A percentile compares a stretch with the other conserved stretches of the same genome.
phyloP scores from a whole-genome alignment of 1,284 basidiomycete species.

The Kwoniella shivajii region DNA sequence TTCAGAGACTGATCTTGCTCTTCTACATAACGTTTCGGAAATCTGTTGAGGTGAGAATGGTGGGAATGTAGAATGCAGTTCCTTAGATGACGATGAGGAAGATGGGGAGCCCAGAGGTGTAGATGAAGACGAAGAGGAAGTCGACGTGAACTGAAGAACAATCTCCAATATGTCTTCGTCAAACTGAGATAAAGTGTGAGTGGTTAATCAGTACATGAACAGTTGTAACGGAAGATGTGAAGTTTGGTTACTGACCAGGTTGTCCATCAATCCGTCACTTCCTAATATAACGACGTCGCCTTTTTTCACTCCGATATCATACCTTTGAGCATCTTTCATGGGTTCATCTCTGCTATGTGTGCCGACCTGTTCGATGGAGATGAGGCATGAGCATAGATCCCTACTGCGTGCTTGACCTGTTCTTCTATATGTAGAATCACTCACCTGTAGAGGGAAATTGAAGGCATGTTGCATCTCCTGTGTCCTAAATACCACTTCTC shows the following conservation, averaged over 20 bases:
- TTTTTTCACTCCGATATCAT: slow-evolving; percentile 73
- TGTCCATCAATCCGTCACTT: slow-evolving; percentile 88
- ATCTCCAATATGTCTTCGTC: slow-evolving; percentile 93
- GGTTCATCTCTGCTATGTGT: slow-evolving; percentile 72
- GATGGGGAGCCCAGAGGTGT: slow-evolving; percentile 21
- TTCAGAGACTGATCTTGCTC: slow-evolving; percentile 58
- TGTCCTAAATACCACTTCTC: slow-evolving; percentile 79
- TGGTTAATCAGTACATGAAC: background rate
- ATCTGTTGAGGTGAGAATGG: slow-evolving; percentile 59
- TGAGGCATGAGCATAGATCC: background rate
- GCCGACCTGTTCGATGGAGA: slow-evolving; percentile 66
- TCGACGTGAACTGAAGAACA: slow-evolving; percentile 67
- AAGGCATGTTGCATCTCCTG: slow-evolving; percentile 96
- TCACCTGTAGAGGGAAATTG: slow-evolving; percentile 72
- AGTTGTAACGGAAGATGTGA: background rate
- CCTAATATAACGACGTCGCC: slow-evolving; percentile 90
- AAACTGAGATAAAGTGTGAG: slow-evolving; percentile 57
- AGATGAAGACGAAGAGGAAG: slow-evolving; percentile 10
- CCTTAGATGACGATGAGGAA: slow-evolving; percentile 3
- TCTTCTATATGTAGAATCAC: too few relatives aligned
- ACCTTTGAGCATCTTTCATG: slow-evolving; percentile 69
- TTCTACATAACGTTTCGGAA: slow-evolving; percentile 57
- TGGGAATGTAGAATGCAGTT: slow-evolving; percentile 21
- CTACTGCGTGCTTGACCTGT: too few relatives aligned
- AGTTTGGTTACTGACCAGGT: slow-evolving; percentile 58